Percentiles rank a stretch among this genome's conserved stretches.
phyloP scores from a whole-genome alignment of 495 filamentous ascomycete genomes.

The Opeltia flavorubescens region DNA sequence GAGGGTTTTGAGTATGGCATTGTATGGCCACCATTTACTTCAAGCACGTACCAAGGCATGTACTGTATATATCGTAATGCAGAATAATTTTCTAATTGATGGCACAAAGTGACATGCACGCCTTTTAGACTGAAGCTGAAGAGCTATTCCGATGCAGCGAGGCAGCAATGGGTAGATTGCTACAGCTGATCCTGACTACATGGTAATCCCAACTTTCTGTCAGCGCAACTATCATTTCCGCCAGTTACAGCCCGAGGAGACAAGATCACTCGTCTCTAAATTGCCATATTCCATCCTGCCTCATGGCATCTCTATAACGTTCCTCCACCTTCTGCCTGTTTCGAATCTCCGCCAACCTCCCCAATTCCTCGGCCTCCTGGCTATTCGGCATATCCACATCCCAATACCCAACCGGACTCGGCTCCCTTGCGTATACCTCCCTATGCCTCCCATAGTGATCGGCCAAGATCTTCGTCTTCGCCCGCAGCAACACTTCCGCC shows the following conservation, averaged over 20 bases:
- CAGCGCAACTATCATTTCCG: too few species aligned
- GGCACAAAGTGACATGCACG: too few species aligned
- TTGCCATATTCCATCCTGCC: conserved; percentile 55
- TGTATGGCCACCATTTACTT: not conserved
- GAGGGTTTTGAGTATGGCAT: too few species aligned
- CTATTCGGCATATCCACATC: conserved; percentile 74
- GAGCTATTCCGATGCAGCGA: too few species aligned
- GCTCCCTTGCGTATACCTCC: conserved; percentile 52
- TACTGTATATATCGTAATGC: conserved; percentile 1
- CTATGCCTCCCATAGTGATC: conserved; percentile 63
- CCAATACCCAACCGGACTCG: conserved; percentile 81
- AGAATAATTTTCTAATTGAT: not conserved
- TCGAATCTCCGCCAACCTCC: conserved; percentile 41
- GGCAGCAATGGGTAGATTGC: too few species aligned
- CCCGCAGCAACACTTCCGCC: conserved; percentile 47
- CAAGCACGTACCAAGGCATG: not conserved
- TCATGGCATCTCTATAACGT: conserved; percentile 69
- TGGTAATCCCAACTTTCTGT: too few species aligned
- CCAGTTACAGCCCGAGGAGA: too few species aligned
- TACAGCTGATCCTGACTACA: too few species aligned
- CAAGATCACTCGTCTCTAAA: conserved; percentile 69
- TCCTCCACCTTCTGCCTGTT: conserved; percentile 53
- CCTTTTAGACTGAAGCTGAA: too few species aligned
- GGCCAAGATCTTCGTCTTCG: conserved; percentile 50
- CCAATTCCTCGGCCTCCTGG: conserved; percentile 54